phyloP scores from a whole-genome alignment of 208 protist genomes.

The Histomonas meleagridis region DNA sequence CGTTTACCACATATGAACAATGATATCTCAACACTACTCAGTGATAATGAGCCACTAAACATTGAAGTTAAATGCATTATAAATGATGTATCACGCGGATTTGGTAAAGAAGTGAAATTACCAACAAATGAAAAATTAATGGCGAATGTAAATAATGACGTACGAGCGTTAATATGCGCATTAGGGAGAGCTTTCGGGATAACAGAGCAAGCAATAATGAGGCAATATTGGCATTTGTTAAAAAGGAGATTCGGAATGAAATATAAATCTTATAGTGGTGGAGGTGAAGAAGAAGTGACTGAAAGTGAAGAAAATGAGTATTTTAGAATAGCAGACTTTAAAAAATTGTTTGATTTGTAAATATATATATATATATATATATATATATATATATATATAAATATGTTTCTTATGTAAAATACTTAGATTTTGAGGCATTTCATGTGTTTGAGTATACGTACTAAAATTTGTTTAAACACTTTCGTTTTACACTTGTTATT shows the following conservation, averaged over 20 bases:
- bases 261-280: no score
- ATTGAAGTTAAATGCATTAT: neutral
- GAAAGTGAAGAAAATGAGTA: no score
- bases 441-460: no score
- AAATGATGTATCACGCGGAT: neutral
- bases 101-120: neutral
- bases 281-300: no score
- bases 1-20: neutral
- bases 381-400: no score
- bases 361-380: no score
- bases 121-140: neutral
- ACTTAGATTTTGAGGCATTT: no score
- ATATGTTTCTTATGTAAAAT: no score
- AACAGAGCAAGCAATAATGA: neutral
- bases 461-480: no score
- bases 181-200: neutral
- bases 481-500: no score
- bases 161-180: neutral
- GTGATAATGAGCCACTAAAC: neutral
- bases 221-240: neutral
- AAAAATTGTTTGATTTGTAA: no score
- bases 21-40: neutral
- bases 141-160: neutral
- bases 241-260: slow-evolving; percentile 12
- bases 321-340: no score